Evolutionary conservation across 192 early-diverging fungal species (phyloP).

Genomic region (Cladochytrium replicatum): DNA sequence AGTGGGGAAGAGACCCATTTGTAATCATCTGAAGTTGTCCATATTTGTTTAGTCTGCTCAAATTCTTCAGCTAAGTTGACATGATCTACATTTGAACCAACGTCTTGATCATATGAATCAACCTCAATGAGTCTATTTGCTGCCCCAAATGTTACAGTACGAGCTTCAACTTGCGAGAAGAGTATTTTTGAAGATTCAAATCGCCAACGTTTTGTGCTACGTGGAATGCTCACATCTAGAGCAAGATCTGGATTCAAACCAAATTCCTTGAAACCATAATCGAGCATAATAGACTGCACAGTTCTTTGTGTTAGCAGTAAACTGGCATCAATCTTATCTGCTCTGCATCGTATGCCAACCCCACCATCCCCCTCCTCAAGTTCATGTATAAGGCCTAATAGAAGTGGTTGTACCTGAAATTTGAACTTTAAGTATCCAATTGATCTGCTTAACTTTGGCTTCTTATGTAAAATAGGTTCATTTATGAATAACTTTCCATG

Average conservation of each 20-base stretch:
- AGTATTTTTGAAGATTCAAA: slow-evolving; percentile 5
- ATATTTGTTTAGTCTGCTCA: neutral
- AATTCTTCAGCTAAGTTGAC: neutral
- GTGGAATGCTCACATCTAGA: neutral
- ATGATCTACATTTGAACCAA: too few species aligned
- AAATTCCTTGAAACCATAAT: slow-evolving; percentile 6
- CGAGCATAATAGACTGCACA: neutral
- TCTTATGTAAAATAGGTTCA: slow-evolving; percentile 12
- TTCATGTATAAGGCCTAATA: slow-evolving; percentile 31
- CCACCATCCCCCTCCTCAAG: slow-evolving; percentile 24
- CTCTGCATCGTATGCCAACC: slow-evolving; percentile 34
- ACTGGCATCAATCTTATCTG: slow-evolving; percentile 33
- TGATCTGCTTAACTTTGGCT: slow-evolving; percentile 36
- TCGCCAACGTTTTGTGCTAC: neutral
- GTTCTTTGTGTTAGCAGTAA: slow-evolving; percentile 23
- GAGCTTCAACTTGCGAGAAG: slow-evolving; percentile 3
- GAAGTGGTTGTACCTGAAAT: slow-evolving; percentile 27
- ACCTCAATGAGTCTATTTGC: neutral
- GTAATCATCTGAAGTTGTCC: neutral
- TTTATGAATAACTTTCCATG: slow-evolving; percentile 25
- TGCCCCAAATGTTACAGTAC: neutral
- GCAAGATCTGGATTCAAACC: neutral
- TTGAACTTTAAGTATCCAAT: slow-evolving; percentile 27
- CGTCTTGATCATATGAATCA: too few species aligned
- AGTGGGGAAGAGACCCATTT: neutral